A percentile compares a stretch with the other conserved stretches of the same genome.
These are phyloP conservation scores for Hordeum marinum DNA, from an alignment of 176 grass and related monocot genomes.

Conservation along the genomic window DNA sequence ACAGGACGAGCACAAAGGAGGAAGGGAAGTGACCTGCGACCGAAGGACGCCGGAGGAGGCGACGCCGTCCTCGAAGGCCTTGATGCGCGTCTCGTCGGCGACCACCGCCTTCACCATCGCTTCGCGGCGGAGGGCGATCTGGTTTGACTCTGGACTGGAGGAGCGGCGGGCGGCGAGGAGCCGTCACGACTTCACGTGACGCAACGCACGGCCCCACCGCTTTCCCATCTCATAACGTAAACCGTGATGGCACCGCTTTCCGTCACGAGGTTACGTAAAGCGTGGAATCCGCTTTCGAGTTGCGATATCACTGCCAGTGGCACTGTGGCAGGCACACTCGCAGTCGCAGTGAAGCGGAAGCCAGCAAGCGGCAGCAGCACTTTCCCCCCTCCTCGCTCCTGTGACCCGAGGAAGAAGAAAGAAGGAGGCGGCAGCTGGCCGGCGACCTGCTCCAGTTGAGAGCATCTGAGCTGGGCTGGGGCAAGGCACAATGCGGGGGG, in stretches of 20 bases:
- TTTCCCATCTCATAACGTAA: background rate
- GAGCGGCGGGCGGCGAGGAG: background rate
- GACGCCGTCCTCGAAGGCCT: slow-evolving; percentile 56
- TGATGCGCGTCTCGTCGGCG: slow-evolving; percentile 66
- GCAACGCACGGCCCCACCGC: background rate
- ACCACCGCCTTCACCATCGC: slow-evolving; percentile 77
- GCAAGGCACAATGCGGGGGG: slow-evolving; percentile 43
- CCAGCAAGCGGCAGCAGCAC: background rate
- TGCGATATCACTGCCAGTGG: background rate
- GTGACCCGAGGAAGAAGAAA: background rate
- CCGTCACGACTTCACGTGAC: background rate
- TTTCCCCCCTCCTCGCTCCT: background rate
- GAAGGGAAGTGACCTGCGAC: slow-evolving; percentile 5
- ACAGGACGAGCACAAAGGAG: background rate
- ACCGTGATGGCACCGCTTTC: background rate
- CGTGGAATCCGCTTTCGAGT: background rate
- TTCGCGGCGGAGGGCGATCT: background rate
- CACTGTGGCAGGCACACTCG: background rate
- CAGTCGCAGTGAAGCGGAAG: background rate
- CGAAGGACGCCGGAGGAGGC: slow-evolving; percentile 20
- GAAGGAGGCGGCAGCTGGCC: background rate
- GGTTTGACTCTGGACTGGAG: background rate
- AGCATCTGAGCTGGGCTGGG: background rate
- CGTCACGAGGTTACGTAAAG: background rate
- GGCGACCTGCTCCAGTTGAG: background rate